Base-by-base conservation (phyloP, 2,329 filamentous ascomycete genomes). In the Geosmithia flava region DNA sequence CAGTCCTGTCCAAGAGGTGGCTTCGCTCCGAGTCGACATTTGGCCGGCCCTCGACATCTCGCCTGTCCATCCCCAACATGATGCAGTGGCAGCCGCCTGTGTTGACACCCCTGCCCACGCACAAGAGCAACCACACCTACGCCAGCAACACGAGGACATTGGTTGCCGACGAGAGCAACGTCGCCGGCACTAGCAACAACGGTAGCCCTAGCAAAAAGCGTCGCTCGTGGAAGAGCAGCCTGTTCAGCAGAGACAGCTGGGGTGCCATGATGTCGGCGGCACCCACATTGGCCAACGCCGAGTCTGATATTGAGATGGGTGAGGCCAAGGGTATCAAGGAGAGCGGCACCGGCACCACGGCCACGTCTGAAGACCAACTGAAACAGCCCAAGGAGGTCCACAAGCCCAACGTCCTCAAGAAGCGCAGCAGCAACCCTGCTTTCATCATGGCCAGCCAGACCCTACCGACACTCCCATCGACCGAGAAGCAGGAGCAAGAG, bases 101-200 rank as follows among this genome's bases (percentile, higher is more conserved):
- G 11, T 53, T 66, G 42, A 61, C 64, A 6, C 61, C 61, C 2
- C 53, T 66, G 46, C 60, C 62, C 23, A 55, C 61, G 29, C 57
- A 63, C n/a, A 56, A 58, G 41, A 61, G 54, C 50, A 55, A 62
- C 27, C 33, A 16, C 15, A 37, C 33, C 3, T 37, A 13, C 15
- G 33, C 5, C 6, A 37, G 33, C 37, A 37, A 45, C 23, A 15
- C 23, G 27, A 13, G 17, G 15, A 20, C n/a, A 10, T 17, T 44
- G 41, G 43, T n/a, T 27, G 23, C 23, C 17, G 30, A 30, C 27
- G 71, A 74, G 49, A 73, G 74, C 53, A 71, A 76, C 48, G 59
- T 72, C n/a, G 71, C 74, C 50, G 71, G 72, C 4, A 71, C 71
- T 10, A 63, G 33, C 33, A 3, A 11, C 33, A 37, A 16, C 33